Percentiles rank a stretch among this genome's conserved stretches.
These are phyloP conservation scores for Coccomyxa subellipsoidea DNA, from an alignment of 163 green algal species.

Conservation along the genomic window DNA sequence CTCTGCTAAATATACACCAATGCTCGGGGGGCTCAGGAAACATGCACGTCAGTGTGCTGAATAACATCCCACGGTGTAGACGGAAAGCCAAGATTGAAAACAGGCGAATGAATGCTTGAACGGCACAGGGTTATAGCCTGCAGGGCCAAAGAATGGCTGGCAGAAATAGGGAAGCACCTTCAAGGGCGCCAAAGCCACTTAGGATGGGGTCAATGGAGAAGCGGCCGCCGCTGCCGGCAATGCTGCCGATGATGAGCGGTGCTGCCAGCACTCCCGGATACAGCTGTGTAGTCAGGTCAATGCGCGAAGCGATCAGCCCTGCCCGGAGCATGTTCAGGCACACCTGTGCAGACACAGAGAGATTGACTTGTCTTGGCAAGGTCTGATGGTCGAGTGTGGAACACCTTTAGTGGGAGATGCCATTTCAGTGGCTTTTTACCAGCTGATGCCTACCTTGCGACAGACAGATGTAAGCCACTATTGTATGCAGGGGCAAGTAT, in stretches of 20 bases:
- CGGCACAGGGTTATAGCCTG: not conserved
- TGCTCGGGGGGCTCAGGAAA: too few species aligned
- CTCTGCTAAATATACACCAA: too few species aligned
- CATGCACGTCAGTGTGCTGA: too few species aligned
- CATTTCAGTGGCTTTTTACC: not conserved
- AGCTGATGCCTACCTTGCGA: not conserved
- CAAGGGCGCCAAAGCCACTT: not conserved
- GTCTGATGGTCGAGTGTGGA: too few species aligned
- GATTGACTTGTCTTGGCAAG: too few species aligned
- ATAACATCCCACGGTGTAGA: too few species aligned
- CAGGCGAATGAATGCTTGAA: too few species aligned
- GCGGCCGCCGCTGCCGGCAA: conserved; percentile 25
- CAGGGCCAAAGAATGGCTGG: not conserved
- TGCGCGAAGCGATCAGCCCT: conserved; percentile 20
- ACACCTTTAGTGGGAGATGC: not conserved
- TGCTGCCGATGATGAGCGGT: conserved; percentile 24
- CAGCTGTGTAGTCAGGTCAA: conserved; percentile 19
- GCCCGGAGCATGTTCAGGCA: conserved; percentile 34
- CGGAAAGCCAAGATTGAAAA: too few species aligned
- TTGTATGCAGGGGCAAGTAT: too few species aligned
- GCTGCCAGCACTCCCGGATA: conserved; percentile 23
- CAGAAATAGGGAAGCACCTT: not conserved
- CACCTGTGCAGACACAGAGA: conserved; percentile 15
- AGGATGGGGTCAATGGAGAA: conserved; percentile 19
- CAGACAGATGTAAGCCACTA: too few species aligned